Percentiles rank a stretch among this genome's conserved stretches.
Evolutionary conservation across 2,329 filamentous ascomycete species (phyloP).

Genomic region (Fusarium hainanense): DNA sequence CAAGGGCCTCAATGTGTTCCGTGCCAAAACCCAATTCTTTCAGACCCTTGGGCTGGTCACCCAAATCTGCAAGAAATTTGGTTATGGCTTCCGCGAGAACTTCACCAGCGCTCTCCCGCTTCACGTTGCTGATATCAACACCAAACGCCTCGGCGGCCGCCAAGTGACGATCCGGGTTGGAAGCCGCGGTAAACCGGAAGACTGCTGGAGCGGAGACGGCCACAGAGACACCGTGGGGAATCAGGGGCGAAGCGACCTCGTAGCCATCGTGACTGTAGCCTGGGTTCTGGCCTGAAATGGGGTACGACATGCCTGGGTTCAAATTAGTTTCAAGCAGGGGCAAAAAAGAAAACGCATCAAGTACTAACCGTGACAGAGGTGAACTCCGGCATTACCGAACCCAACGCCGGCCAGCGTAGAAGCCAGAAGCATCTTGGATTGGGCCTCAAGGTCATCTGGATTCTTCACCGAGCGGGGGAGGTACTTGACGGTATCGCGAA

Average conservation of each 20-base stretch:
- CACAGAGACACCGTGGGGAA: conserved; percentile 95
- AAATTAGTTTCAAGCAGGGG: conserved; percentile 18
- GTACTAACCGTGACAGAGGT: conserved; percentile 71
- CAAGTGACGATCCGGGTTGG: conserved; percentile 92
- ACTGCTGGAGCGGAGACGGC: conserved; percentile 93
- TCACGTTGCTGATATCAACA: conserved; percentile 87
- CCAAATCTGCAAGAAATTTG: conserved; percentile 82
- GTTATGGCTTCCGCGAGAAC: conserved; percentile 85
- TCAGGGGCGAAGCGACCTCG: conserved; percentile 78
- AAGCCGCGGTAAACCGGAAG: conserved; percentile 91
- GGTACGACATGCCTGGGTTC: conserved; percentile 86
- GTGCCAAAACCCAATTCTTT: conserved; percentile 83
- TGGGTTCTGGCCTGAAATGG: conserved; percentile 94
- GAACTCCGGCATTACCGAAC: conserved; percentile 97
- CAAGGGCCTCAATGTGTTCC: conserved; percentile 81
- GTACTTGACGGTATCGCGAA: conserved; percentile 88
- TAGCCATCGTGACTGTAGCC: conserved; percentile 92
- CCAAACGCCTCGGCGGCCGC: conserved; percentile 91
- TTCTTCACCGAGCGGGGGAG: conserved; percentile 88
- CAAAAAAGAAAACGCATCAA: background rate
- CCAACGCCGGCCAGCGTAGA: conserved; percentile 94
- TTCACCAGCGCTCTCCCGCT: conserved; percentile 88
- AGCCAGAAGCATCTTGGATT: conserved; percentile 94
- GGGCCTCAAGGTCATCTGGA: conserved; percentile 91
- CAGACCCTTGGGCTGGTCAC: conserved; percentile 90